Evolutionary conservation across 371 early-diverging fungal genomes (phyloP), one percentile per base, ranked within the genome.

Genomic region (Rhizopus sp.): DNA sequence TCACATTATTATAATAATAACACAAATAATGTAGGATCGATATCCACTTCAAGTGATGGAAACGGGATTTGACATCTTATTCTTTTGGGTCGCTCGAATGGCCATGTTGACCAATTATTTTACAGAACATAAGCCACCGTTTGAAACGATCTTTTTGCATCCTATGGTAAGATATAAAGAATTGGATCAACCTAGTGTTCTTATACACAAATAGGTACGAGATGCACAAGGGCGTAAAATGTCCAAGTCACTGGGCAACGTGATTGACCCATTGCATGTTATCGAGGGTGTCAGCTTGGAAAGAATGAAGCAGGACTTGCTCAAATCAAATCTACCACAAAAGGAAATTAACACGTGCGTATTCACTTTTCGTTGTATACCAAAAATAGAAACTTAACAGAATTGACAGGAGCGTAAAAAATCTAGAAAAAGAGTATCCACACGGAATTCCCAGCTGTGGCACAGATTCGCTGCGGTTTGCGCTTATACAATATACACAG

Each of bases 31-130:
- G 8, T 64, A 80, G 81, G 44, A 39, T 38, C 63, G 81, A 62
- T 97, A 92, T 71, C 98, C 98, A 16, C 89, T 91, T 53, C 78
- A 89, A 23, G 62, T 99, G 8, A 84, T 99, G 66, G 99, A 99
- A 73, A 99, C 99, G 29, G 99, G 99, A 0, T 87, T 84, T 62
- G 99, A 99, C 77, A 99, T 99, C 68, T 71, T 99, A 48, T 99
- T 99, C 82, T 99, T 99, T 71, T 99, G 99, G 99, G 98, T 99
- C 10, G 98, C 98, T 7, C 85, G 99, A 50, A 99, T 99, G 99
- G 94, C 93, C 4, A 99, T 99, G 98, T 72, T 99, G 50, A 87
- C 95, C 55, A 87, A 93, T 37, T 86, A 97, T 63, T 85, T 99
- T 56, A 84, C 94, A 3, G 88, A 86, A 9, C 64, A 84, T 3